A percentile compares a stretch with the other conserved stretches of the same genome.
Evolutionary conservation across 257 asterid genomes (phyloP).

Genomic region (Penstemon eatonii): DNA sequence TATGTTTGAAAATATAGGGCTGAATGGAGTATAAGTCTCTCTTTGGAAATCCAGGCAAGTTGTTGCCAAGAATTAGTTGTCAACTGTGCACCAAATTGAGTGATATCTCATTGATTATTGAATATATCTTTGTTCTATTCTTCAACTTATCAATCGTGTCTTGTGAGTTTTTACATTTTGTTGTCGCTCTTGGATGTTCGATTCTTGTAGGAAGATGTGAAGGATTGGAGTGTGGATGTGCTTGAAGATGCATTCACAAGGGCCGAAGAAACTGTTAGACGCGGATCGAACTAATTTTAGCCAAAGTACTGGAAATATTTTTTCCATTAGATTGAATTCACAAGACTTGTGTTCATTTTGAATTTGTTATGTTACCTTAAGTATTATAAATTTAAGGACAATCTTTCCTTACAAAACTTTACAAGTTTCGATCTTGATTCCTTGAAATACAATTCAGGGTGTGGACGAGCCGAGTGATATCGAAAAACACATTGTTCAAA

Average conservation of each 20-base stretch:
- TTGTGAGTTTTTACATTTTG: neutral
- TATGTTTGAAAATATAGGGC: too few species aligned
- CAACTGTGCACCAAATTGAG: neutral
- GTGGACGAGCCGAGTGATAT: too few species aligned
- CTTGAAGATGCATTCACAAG: constrained; percentile 74
- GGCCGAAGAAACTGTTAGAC: constrained; percentile 74
- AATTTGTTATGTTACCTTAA: too few species aligned
- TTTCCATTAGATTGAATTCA: neutral
- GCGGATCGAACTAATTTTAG: constrained; percentile 38
- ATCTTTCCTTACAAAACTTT: too few species aligned
- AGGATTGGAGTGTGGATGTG: constrained; percentile 85
- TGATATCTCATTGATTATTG: neutral
- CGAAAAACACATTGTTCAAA: too few species aligned
- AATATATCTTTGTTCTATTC: neutral
- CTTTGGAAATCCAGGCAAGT: too few species aligned
- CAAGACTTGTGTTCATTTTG: neutral
- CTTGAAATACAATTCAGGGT: too few species aligned
- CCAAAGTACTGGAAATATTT: too few species aligned
- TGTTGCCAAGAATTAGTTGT: too few species aligned
- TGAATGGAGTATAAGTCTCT: too few species aligned
- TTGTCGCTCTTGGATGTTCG: constrained; percentile 8
- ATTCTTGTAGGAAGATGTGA: constrained; percentile 70
- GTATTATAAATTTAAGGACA: too few species aligned
- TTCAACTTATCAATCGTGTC: neutral
- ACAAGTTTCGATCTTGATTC: too few species aligned